Evolutionary conservation across 106 monocot genomes (phyloP).

Genomic region (Acorus gramineus): DNA sequence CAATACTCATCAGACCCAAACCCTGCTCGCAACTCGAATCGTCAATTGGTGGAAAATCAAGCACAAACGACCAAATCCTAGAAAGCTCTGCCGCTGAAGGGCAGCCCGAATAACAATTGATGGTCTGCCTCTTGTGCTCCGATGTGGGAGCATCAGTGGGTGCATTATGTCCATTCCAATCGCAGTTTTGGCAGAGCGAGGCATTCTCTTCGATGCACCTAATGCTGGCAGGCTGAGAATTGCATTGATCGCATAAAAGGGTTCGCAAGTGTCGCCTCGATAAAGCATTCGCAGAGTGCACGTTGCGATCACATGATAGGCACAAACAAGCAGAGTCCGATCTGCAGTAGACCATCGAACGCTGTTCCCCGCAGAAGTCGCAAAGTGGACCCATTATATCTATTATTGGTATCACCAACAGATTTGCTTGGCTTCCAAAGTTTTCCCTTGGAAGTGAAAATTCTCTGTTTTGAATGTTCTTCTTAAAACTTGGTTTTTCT

Average conservation of each 20-base stretch:
- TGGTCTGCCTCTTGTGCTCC: constrained; percentile 52
- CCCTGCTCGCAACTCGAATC: constrained; percentile 38
- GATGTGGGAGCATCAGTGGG: constrained; percentile 5
- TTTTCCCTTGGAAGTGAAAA: neutral
- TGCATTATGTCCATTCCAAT: constrained; percentile 43
- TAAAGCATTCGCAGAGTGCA: constrained; percentile 88
- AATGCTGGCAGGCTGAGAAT: constrained; percentile 52
- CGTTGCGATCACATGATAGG: constrained; percentile 79
- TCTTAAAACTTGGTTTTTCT: no score
- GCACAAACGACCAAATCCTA: constrained; percentile 61
- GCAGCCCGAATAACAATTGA: constrained; percentile 79
- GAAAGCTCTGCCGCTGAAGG: constrained; percentile 78
- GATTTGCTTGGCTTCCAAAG: neutral
- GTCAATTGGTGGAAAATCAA: constrained; percentile 29
- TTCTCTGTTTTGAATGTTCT: neutral
- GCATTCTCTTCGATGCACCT: constrained; percentile 58
- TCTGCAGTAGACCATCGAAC: constrained; percentile 71
- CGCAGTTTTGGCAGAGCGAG: constrained; percentile 81
- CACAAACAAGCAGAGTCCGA: constrained; percentile 87
- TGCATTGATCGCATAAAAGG: constrained; percentile 68
- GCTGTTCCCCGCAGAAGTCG: constrained; percentile 78
- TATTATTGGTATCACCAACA: neutral
- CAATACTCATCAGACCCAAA: constrained; percentile 57
- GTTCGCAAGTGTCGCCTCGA: constrained; percentile 71
- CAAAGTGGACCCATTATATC: constrained; percentile 51